Conservation (phyloP, 345 rosid genomes). For the Eucalyptus erythrocorys region DNA sequence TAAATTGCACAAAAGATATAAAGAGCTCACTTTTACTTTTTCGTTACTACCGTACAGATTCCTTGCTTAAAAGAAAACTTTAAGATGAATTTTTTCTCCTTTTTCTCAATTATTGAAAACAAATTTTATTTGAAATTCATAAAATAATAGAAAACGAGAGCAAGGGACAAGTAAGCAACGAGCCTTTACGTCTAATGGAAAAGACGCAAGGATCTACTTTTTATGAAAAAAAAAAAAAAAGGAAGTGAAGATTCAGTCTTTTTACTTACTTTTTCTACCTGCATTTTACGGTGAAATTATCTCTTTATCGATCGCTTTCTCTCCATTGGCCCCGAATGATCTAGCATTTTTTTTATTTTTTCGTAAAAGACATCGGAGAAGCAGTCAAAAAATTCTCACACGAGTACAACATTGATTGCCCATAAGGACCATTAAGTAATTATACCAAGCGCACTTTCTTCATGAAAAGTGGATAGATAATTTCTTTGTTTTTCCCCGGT, state of each 20-base stretch:
- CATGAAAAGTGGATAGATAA: neutral
- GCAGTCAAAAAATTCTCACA: neutral
- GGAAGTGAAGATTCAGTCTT: neutral
- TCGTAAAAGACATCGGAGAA: neutral
- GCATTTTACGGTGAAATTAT: neutral
- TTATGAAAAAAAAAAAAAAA: too few species aligned
- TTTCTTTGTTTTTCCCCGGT: neutral
- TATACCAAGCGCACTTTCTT: neutral
- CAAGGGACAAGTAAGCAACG: neutral
- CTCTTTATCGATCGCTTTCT: neutral
- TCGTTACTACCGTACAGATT: neutral
- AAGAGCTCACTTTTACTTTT: neutral
- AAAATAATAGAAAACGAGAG: neutral
- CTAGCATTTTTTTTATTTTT: too few species aligned
- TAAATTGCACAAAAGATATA: neutral
- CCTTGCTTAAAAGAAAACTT: fast-evolving
- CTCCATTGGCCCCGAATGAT: neutral
- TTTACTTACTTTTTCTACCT: neutral
- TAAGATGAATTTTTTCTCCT: neutral
- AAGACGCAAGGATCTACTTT: neutral
- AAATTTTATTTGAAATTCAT: neutral
- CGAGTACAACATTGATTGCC: neutral
- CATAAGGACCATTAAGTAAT: neutral
- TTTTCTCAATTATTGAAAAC: neutral
- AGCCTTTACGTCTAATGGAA: neutral